Base-by-base conservation (phyloP, 225 moss, liverwort and hornwort species). In the Pseudisothecium myosuroides region DNA sequence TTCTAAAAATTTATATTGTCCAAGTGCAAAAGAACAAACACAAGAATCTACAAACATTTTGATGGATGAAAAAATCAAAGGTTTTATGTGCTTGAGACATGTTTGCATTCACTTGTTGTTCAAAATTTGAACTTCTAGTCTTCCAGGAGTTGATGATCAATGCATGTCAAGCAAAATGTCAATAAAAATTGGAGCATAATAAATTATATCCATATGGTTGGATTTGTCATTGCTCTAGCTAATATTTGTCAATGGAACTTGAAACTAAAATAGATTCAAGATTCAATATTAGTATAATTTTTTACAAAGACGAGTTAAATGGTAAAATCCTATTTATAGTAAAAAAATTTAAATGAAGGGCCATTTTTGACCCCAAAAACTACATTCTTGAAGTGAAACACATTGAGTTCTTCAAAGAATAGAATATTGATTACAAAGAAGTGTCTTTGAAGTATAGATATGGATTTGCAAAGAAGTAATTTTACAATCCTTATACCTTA, bases 111-210 rank as follows among this genome's bases (percentile, higher is more conserved):
- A 34, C 20, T 0, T 50, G 12, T 32, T 50, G 21, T 34, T 76
- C 22, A 52, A 76, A 75, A 76, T 52, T 47, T 76, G 10, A 22
- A 11, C 2, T 0, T 21, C 22, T 50, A 12, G 2, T 32, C 8
- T 0, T 32, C 3, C 50, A 50, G 3, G 12, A 18, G 5, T 34
- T 21, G 4, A 13, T n/a, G n/a, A n/a, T n/a, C 50, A 21, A 9
- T 52, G 14, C 22, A 34, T 76, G 52, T 52, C 36, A 52, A 34
- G 3, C 37, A 77, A 37, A 36, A 54, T 10, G 2, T 54, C 6
- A 37, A 3, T 8, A 37, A 37, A 6, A 37, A 77, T 37, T 10
- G 10, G 10, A 1, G 3, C 15, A 24, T 37, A 14, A 77, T 14
- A n/a, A n/a, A n/a, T n/a, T 3, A 23, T 23, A 34, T 34, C 4